Base-by-base conservation (phyloP, 2,329 filamentous ascomycete genomes). In the Geosmithia flava region DNA sequence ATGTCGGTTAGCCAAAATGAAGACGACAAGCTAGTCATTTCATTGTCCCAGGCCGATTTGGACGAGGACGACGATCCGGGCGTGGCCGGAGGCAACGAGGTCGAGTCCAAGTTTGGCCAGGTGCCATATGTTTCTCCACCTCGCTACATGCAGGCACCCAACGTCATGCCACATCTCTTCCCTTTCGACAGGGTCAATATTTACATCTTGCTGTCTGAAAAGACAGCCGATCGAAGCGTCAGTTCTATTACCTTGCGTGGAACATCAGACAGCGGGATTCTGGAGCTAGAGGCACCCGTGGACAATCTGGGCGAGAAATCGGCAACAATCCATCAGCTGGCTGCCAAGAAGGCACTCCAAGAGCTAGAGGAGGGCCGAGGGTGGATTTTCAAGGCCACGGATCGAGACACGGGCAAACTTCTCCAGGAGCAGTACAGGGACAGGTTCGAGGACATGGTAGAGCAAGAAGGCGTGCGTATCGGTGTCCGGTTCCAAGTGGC, bases 351-450 rank as follows among this genome's bases (percentile, higher is more conserved):
- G 58, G 79, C 80, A 2, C 70, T 83, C 16, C 68, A 76, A 44
- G 85, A 88, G 53, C 72, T 89, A 0, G 83, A 89, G 60, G 75
- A 85, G 58, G 77, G 78, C 0, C 72, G 81, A 20, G 83, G 84
- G 13, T 87, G 84, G 81, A 63, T 83, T 37, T 63, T 62, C 44
- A 63, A 80, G 16, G 70, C 71, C 10, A 77, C 70, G 50, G 68
- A 72, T 16, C 51, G 58, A 0, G 60, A 63, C n/a, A 41, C 46
- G 2, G 70, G 70, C 1, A 62, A 65, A 6, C 56, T 64, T 0
- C 57, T 81, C 17, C 71, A 70, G 40, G 62, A 75, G 5, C 62
- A 67, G 45, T 66, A 74, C 42, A 60, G 68, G 3, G 68, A 69
- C 16, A 70, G 68, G 3, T 81, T 82, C 57, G 61, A 71, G 13